phyloP scores from a whole-genome alignment of 352 stramenopile species.

The Salisapilia sapeloensis region DNA sequence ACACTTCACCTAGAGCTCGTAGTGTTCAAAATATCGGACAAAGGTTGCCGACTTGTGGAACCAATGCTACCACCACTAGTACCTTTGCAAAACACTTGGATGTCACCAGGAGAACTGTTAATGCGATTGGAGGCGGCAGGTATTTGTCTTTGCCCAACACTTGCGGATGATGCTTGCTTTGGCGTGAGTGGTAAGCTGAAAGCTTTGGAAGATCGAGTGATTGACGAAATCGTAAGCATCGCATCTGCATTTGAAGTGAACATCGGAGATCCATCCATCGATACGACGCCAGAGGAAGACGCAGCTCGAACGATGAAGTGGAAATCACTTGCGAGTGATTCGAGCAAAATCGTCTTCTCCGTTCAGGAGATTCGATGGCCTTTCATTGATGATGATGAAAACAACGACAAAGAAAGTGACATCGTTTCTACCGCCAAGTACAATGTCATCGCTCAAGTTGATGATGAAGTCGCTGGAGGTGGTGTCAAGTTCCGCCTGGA shows the following conservation, averaged over 20 bases:
- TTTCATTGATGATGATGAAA: conserved; percentile 21
- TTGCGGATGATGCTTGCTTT: conserved; percentile 14
- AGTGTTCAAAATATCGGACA: conserved; percentile 49
- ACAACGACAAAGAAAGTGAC: conserved; percentile 1
- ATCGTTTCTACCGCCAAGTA: conserved; percentile 3
- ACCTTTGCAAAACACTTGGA: conserved; percentile 11
- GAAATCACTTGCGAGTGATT: conserved; percentile 16
- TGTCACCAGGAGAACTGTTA: conserved; percentile 40
- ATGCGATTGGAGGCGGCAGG: conserved; percentile 28
- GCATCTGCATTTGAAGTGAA: conserved; percentile 42
- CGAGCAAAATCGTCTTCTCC: conserved; percentile 45
- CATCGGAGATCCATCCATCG: conserved; percentile 14
- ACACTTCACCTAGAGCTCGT: conserved; percentile 33
- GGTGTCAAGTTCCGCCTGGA: conserved; percentile 62
- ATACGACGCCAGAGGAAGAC: conserved; percentile 4
- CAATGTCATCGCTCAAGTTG: conserved; percentile 49
- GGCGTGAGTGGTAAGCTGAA: conserved; percentile 33
- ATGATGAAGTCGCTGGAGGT: conserved; percentile 33
- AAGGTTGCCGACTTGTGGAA: conserved; percentile 32
- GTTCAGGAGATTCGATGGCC: conserved; percentile 66
- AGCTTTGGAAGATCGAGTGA: conserved; percentile 44
- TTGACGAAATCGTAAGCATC: conserved; percentile 47
- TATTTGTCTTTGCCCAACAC: conserved; percentile 35
- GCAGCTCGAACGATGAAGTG: conserved; percentile 8
- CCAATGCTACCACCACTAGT: conserved; percentile 26